Evolutionary conservation across 345 rosid species (phyloP), one percentile per base, ranked within the genome.

Genomic region (Triadica sebifera): DNA sequence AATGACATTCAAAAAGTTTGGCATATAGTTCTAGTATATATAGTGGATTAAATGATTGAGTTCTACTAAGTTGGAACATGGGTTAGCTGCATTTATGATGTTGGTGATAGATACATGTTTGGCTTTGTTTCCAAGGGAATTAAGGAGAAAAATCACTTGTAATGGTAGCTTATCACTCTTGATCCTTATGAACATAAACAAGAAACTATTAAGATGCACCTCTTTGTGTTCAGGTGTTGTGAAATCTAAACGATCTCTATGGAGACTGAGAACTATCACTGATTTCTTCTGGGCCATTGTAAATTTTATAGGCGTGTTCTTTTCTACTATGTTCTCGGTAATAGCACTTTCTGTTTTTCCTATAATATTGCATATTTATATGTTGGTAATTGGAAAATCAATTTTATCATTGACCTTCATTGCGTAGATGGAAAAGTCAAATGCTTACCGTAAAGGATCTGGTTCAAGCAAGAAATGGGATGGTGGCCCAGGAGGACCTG

Each of bases 391-490:
- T 16, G 43, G 38, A 64, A 46, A 45, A 71, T 56, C n/a, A 38
- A 12, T 39, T 12, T 53, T 56, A 20, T 52, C 69, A 22, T 56
- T 25, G 65, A 49, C 74, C 29, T n/a, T 38, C 12, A 34, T 70
- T 5, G 63, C 12, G 16, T 78, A 94, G 97, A 92, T 94, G 96
- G 97, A 92, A 78, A 94, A 88, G 78, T 90, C 96, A 0, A 90
- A 91, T 72, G 65, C 87, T 41, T 89, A 88, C 60, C 82, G 90
- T 71, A 93, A 87, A 74, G 91, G 93, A 59, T 82, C 86, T 61
- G 84, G 86, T 61, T 74, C 94, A 79, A 75, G 86, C 82, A 90
- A 94, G 92, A 92, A 92, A 82, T 92, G 96, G 93, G 96, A 86
- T 79, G 96, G 92, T 46, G 94, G 94, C 52, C 87, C 90, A 0